phyloP scores from a whole-genome alignment of 2,329 filamentous ascomycete species.

The Penicillium rolfsii region DNA sequence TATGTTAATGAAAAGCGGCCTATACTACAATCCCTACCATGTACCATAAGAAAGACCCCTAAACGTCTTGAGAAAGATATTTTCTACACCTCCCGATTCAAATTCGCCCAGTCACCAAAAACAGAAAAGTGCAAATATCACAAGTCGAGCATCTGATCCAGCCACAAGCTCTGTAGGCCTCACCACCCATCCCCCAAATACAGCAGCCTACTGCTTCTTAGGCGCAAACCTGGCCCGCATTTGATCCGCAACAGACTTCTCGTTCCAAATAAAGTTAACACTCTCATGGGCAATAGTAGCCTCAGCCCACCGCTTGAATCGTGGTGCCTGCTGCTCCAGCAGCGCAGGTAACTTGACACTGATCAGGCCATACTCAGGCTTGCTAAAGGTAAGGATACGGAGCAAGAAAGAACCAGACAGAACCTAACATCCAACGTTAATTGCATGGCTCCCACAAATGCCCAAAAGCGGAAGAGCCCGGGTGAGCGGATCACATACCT shows the following conservation, averaged over 20 bases:
- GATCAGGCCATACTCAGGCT: constrained; percentile 55
- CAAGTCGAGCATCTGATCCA: constrained; percentile 3
- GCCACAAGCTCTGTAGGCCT: background rate
- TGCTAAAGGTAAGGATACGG: constrained; percentile 59
- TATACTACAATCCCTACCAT: background rate
- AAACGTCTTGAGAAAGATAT: background rate
- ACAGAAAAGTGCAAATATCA: background rate
- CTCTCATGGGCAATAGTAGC: constrained; percentile 65
- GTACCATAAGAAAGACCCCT: background rate
- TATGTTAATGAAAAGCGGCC: background rate
- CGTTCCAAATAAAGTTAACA: constrained; percentile 66
- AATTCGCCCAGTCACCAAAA: background rate
- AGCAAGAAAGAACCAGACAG: constrained; percentile 69
- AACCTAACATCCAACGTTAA: constrained; percentile 48
- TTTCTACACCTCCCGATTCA: background rate
- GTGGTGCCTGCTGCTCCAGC: constrained; percentile 61
- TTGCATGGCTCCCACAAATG: background rate
- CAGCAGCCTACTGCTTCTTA: constrained; percentile 21
- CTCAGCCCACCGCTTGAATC: constrained; percentile 69
- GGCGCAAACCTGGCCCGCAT: constrained; percentile 49
- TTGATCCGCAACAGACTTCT: constrained; percentile 49
- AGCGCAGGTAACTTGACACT: constrained; percentile 53
- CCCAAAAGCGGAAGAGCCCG: background rate
- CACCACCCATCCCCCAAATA: background rate
- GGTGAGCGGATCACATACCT: constrained; percentile 56